Percentiles rank a stretch among this genome's conserved stretches.
Conservation (phyloP, 331 rosid genomes). For the Malus hybrid region DNA sequence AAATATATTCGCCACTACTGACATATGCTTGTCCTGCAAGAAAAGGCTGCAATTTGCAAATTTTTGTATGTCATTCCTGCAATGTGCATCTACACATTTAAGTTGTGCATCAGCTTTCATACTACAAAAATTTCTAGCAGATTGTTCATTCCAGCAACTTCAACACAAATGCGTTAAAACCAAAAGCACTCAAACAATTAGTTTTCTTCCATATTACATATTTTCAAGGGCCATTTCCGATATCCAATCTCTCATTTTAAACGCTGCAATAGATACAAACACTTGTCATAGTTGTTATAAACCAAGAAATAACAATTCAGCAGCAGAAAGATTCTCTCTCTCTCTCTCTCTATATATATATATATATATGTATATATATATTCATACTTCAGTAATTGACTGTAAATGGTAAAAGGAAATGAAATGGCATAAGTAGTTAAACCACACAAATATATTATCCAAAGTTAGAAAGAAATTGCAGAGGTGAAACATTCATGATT, state of each 20-base stretch:
- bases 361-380: no score
- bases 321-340: neutral
- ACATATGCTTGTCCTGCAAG: conserved; percentile 42
- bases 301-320: neutral
- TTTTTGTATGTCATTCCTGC: neutral
- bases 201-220: neutral
- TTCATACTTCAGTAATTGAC: neutral
- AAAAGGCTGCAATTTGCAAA: conserved; percentile 3
- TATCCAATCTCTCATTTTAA: neutral
- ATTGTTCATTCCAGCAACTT: neutral
- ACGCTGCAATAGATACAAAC: no score
- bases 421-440: neutral
- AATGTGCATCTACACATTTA: neutral
- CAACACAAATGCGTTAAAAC: neutral
- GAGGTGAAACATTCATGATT: neutral
- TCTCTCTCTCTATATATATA: no score
- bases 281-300: neutral
- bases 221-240: neutral
- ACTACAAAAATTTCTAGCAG: neutral
- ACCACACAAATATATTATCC: neutral
- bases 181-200: neutral
- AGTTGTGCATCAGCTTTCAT: neutral
- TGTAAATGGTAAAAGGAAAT: neutral
- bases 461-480: neutral
- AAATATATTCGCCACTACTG: neutral